phyloP scores from a whole-genome alignment of 2,329 filamentous ascomycete genomes.

The Alternaria brassicae region DNA sequence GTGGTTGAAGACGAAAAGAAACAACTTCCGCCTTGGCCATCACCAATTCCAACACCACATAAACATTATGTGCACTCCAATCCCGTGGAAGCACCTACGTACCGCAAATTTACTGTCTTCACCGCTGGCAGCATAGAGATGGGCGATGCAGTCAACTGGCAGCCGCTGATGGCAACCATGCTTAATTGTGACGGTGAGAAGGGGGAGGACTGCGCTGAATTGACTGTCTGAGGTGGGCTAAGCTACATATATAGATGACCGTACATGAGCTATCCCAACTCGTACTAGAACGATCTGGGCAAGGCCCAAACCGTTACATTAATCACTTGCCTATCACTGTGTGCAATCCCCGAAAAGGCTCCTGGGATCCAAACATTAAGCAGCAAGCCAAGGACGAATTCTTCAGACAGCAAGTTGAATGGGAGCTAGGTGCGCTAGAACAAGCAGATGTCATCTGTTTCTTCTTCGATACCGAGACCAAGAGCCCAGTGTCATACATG shows the following conservation, averaged over 20 bases:
- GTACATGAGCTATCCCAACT: too few species aligned
- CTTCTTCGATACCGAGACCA: slow-evolving; percentile 62
- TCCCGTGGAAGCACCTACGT: slow-evolving; percentile 24
- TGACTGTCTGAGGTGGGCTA: too few species aligned
- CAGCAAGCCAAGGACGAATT: slow-evolving; percentile 53
- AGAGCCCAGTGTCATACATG: slow-evolving; percentile 66
- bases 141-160: slow-evolving; percentile 60
- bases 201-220: too few species aligned
- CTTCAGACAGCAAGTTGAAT: slow-evolving; percentile 64
- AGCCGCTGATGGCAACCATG: slow-evolving; percentile 51
- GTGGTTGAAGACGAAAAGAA: slow-evolving; percentile 27
- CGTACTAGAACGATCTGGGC: too few species aligned
- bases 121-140: slow-evolving; percentile 65
- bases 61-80: slow-evolving; percentile 24
- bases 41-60: slow-evolving; percentile 16
- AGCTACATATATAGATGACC: too few species aligned
- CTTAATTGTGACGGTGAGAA: too few species aligned
- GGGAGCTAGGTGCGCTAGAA: slow-evolving; percentile 67
- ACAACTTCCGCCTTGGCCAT: slow-evolving; percentile 29
- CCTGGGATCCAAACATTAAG: slow-evolving; percentile 64
- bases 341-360: slow-evolving; percentile 63
- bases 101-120: slow-evolving; percentile 57
- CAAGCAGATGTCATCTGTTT: slow-evolving; percentile 62
- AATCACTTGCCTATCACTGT: slow-evolving; percentile 59
- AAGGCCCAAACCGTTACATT: too few species aligned